These are phyloP conservation scores for Ceratocystis lukuohia DNA, from an alignment of 2,329 filamentous ascomycete genomes.

Conservation along the genomic window DNA sequence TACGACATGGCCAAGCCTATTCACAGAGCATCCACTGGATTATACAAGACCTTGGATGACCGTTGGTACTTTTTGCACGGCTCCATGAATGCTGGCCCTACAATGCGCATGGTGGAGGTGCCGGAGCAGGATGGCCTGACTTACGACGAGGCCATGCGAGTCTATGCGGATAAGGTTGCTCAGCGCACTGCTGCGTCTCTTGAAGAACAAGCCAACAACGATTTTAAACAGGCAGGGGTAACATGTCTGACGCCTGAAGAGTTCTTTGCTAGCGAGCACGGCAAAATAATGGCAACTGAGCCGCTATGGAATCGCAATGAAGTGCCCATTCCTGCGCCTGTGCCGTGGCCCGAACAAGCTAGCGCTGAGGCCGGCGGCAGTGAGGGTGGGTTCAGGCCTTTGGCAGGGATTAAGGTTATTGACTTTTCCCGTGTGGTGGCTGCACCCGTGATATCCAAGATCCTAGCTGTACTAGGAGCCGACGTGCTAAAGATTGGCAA, in stretches of 20 bases:
- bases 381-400: conserved; percentile 23
- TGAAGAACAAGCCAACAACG: conserved; percentile 22
- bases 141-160: conserved; percentile 22
- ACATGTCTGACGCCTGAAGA: conserved; percentile 23
- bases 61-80: conserved; percentile 23
- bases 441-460: conserved; percentile 57
- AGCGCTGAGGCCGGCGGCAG: background rate
- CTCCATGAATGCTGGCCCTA: conserved; percentile 21
- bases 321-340: conserved; percentile 20
- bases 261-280: conserved; percentile 24
- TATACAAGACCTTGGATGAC: conserved; percentile 22
- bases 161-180: conserved; percentile 21
- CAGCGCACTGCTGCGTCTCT: conserved; percentile 22
- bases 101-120: conserved; percentile 20
- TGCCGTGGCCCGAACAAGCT: conserved; percentile 15
- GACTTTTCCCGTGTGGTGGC: conserved; percentile 66
- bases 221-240: conserved; percentile 23
- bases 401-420: conserved; percentile 55
- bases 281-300: conserved; percentile 21
- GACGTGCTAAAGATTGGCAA: conserved; percentile 60
- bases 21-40: conserved; percentile 23
- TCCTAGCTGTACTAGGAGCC: conserved; percentile 62
- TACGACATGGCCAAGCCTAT: conserved; percentile 22
- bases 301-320: conserved; percentile 19
- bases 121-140: conserved; percentile 17